These are phyloP conservation scores for Mimosa bimucronata DNA, from an alignment of 306 rosid species.

Conservation along the genomic window DNA sequence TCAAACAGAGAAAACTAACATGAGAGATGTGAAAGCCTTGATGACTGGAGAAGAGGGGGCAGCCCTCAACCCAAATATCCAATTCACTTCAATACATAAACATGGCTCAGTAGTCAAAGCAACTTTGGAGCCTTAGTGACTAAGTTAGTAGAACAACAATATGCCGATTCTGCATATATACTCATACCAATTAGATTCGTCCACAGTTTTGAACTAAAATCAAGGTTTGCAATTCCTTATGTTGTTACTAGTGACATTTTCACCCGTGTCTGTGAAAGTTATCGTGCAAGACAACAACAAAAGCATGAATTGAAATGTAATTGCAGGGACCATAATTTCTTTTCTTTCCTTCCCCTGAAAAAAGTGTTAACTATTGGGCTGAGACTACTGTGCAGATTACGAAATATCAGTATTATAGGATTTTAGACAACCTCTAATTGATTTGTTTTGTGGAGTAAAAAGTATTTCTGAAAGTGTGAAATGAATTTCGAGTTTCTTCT, in stretches of 20 bases:
- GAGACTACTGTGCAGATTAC: background rate
- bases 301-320: background rate
- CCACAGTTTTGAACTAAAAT: background rate
- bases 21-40: background rate
- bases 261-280: background rate
- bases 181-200: background rate
- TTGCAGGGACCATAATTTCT: background rate
- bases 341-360: background rate
- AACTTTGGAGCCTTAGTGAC: background rate
- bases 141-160: background rate
- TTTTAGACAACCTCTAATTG: background rate
- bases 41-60: background rate
- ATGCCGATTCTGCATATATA: background rate
- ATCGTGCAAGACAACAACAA: background rate
- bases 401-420: background rate
- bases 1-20: slow-evolving; percentile 12
- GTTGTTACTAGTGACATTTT: background rate
- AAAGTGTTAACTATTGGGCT: background rate
- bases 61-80: background rate
- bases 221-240: background rate
- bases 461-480: background rate
- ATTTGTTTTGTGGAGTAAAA: background rate
- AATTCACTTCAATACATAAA: background rate
- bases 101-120: background rate
- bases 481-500: background rate